Base-by-base conservation (phyloP, 306 rosid genomes). In the Hylodesmum podocarpum region DNA sequence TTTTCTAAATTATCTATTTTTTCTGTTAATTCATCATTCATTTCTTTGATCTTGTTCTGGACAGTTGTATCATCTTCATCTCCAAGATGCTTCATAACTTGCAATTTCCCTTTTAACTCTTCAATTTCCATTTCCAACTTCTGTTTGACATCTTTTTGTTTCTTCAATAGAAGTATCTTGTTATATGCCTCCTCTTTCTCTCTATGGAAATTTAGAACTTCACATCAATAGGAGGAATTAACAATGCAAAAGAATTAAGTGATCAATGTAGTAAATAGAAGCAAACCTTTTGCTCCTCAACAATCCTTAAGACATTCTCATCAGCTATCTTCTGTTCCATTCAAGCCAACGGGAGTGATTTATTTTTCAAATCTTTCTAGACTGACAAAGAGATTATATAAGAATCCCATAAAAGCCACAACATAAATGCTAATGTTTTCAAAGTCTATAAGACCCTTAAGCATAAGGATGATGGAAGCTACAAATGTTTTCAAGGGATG, bases 11-110 rank as follows among this genome's bases (percentile, higher is more conserved):
- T 75, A 0, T 89, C 99, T 66, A 62, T 25, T 82, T 95, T 92
- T 13, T 84, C 82, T 68, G 27, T 33, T 70, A 95, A 70, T 66
- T 90, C 91, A 12, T 84, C 82, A 21, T 81, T 80, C 99, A 95
- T 92, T 66, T 88, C 97, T 81, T 90, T 80, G 85, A 95, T 90
- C 83, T 88, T 95, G 61, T 78, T 70, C 82, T 90, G 87, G 44
- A 95, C 84, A 16, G 97, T 92, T 66, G 76, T 88, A 83, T 95
- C 99, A 88, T 93, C 97, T 84, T 80, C 87, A 72, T 95, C 91
- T 74, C 87, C 99, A 53, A 92, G 97, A 90, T 95, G 97, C 86
- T 87, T 89, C 97, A 92, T 89, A 73, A 95, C 99, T 81, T 92
- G 91, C 69, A 95, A 51, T 77, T 95, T 95, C 55, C 99, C 99